Percentiles rank a stretch among this genome's conserved stretches.
These are phyloP conservation scores for Zancudomyces culisetae DNA, from an alignment of 371 early-diverging fungal genomes.

Conservation along the genomic window DNA sequence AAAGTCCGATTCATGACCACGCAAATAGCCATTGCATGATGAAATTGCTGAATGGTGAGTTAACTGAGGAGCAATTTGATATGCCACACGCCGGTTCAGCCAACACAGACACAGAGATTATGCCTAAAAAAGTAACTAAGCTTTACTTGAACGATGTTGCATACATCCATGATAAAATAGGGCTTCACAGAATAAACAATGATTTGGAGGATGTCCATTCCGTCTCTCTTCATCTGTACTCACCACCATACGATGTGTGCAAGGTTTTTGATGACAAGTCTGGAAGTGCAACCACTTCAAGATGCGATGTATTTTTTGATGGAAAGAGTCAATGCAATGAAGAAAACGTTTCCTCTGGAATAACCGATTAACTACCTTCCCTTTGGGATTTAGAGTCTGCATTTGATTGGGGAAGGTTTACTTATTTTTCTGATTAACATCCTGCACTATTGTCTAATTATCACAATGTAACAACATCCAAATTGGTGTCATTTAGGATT, in stretches of 20 bases:
- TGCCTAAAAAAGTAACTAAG: not conserved
- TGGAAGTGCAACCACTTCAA: slow-evolving; percentile 32
- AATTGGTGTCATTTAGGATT: too few species aligned
- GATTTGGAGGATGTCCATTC: slow-evolving; percentile 34
- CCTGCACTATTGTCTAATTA: too few species aligned
- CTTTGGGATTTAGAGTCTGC: too few species aligned
- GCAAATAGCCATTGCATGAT: slow-evolving; percentile 84
- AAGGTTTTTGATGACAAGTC: slow-evolving; percentile 64
- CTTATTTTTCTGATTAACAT: too few species aligned
- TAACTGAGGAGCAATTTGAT: slow-evolving; percentile 58
- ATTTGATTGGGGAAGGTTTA: too few species aligned
- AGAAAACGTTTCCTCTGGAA: not conserved
- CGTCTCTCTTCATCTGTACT: slow-evolving; percentile 80
- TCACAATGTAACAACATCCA: too few species aligned
- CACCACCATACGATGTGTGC: slow-evolving; percentile 73
- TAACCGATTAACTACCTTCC: not conserved
- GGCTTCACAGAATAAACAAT: slow-evolving; percentile 73
- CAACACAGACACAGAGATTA: not conserved
- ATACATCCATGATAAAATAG: slow-evolving; percentile 81
- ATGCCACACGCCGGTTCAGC: slow-evolving; percentile 34
- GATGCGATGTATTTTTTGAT: slow-evolving; percentile 7
- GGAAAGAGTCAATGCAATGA: not conserved
- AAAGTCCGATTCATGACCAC: slow-evolving; percentile 85
- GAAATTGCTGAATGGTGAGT: slow-evolving; percentile 71
- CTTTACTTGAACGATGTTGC: slow-evolving; percentile 46